Conservation (phyloP, 495 filamentous ascomycete species). For the Pseudoneurospora amorphoporcata region DNA sequence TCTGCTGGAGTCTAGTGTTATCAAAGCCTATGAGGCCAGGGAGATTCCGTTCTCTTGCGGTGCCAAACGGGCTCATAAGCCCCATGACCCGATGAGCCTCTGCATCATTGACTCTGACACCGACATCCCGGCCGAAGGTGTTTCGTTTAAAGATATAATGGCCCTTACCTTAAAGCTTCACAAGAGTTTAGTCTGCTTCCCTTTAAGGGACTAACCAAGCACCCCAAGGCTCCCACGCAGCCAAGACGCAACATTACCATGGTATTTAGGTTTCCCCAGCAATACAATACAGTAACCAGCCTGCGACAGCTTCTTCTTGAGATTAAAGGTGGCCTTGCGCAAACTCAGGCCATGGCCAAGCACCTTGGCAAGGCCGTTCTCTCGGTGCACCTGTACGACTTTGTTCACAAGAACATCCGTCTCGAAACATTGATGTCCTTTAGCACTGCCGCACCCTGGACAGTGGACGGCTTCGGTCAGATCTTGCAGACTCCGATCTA, state of each 20-base stretch:
- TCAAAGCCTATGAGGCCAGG: neutral
- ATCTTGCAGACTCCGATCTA: conserved; percentile 14
- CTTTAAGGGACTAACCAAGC: neutral
- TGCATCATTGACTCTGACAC: neutral
- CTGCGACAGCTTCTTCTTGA: neutral
- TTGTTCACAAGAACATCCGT: conserved; percentile 50
- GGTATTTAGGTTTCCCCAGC: neutral
- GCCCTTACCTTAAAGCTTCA: neutral
- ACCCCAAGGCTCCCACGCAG: neutral
- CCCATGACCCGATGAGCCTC: neutral
- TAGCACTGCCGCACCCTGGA: conserved; percentile 26
- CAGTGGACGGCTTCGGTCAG: conserved; percentile 36
- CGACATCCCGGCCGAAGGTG: neutral
- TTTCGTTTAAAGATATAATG: neutral
- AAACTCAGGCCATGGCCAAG: conserved; percentile 30
- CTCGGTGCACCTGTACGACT: conserved; percentile 40
- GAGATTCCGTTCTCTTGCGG: neutral
- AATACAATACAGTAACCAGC: neutral
- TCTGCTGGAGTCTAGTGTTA: neutral
- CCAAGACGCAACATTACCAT: neutral
- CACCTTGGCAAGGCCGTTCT: conserved; percentile 34
- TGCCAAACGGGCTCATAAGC: neutral
- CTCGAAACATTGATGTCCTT: conserved; percentile 44
- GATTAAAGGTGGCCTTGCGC: neutral
- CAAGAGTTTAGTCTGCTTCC: neutral